A percentile compares a stretch with the other conserved stretches of the same genome.
Evolutionary conservation across 805 yeast genomes (phyloP).

Genomic region (Schizosaccharomyces osmophilus): DNA sequence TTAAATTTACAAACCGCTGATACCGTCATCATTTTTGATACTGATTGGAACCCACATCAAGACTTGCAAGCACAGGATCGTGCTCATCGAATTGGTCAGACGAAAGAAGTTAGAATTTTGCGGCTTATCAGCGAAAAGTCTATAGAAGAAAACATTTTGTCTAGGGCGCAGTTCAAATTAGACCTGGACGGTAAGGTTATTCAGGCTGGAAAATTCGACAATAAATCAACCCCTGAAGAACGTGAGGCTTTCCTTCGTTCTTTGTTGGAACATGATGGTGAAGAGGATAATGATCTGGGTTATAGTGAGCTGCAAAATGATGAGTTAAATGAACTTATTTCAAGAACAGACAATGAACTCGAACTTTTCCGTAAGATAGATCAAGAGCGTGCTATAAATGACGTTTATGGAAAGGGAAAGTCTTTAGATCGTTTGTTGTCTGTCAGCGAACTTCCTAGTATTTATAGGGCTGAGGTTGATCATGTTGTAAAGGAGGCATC

Average conservation of each 20-base stretch:
- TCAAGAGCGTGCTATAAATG: slow-evolving; percentile 21
- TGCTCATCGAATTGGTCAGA: slow-evolving; percentile 95
- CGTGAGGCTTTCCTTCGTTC: slow-evolving; percentile 82
- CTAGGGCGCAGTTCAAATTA: slow-evolving; percentile 75
- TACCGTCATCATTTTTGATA: slow-evolving; percentile 87
- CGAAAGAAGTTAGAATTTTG: slow-evolving; percentile 81
- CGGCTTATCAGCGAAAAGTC: slow-evolving; percentile 80
- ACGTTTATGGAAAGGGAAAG: slow-evolving; percentile 17
- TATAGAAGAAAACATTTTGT: slow-evolving; percentile 80
- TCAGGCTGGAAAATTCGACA: slow-evolving; percentile 96
- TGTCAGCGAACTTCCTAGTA: slow-evolving; percentile 53
- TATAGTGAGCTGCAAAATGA: slow-evolving; percentile 56
- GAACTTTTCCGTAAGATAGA: slow-evolving; percentile 43
- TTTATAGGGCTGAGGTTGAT: slow-evolving; percentile 19
- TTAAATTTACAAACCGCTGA: slow-evolving; percentile 89
- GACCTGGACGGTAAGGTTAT: slow-evolving; percentile 95
- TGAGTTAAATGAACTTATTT: slow-evolving; percentile 63
- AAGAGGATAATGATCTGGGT: slow-evolving; percentile 25
- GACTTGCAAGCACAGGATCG: slow-evolving; percentile 97
- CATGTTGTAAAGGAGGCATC: neutral
- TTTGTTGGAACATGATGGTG: slow-evolving; percentile 63
- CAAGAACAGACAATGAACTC: slow-evolving; percentile 54
- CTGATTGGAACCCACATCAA: slow-evolving; percentile 98
- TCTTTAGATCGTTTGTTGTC: slow-evolving; percentile 29
- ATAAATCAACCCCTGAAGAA: slow-evolving; percentile 86